phyloP scores from a whole-genome alignment of 306 rosid genomes.

The Cucurbita maxima region DNA sequence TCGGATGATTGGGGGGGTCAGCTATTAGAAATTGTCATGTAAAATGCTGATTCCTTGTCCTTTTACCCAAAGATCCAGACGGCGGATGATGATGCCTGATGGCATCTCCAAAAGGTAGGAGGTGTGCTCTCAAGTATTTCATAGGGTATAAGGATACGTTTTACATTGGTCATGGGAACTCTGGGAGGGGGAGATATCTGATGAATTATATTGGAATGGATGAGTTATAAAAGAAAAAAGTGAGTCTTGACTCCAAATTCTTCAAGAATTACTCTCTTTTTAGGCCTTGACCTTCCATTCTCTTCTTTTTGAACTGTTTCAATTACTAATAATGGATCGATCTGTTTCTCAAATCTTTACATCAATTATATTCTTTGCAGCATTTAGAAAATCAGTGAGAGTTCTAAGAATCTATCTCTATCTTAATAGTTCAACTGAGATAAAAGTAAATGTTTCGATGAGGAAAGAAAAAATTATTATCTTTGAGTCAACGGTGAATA shows the following conservation, averaged over 20 bases:
- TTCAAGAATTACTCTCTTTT: slow-evolving; percentile 4
- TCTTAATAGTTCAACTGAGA: no score
- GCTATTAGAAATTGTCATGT: slow-evolving; percentile 16
- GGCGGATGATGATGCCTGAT: slow-evolving; percentile 6
- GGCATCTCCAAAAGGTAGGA: slow-evolving; percentile 12
- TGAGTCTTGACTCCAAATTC: not conserved
- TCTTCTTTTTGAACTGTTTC: not conserved
- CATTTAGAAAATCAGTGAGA: no score
- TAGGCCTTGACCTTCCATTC: not conserved
- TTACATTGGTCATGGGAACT: slow-evolving; percentile 19
- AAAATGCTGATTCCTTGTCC: slow-evolving; percentile 25
- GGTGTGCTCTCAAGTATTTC: slow-evolving; percentile 19
- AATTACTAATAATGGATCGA: no score
- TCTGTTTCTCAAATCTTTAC: not conserved
- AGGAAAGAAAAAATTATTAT: no score
- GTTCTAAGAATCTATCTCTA: no score
- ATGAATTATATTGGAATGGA: not conserved
- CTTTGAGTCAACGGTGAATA: no score
- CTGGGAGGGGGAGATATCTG: not conserved
- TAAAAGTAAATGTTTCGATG: not conserved
- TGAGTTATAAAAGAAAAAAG: not conserved
- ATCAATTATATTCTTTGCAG: no score
- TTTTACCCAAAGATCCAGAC: slow-evolving; percentile 19
- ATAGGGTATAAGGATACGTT: slow-evolving; percentile 16
- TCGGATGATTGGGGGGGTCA: slow-evolving; percentile 7